Percentiles rank a stretch among this genome's conserved stretches.
Conservation (phyloP, 257 asterid species). For the Scutellaria baicalensis region DNA sequence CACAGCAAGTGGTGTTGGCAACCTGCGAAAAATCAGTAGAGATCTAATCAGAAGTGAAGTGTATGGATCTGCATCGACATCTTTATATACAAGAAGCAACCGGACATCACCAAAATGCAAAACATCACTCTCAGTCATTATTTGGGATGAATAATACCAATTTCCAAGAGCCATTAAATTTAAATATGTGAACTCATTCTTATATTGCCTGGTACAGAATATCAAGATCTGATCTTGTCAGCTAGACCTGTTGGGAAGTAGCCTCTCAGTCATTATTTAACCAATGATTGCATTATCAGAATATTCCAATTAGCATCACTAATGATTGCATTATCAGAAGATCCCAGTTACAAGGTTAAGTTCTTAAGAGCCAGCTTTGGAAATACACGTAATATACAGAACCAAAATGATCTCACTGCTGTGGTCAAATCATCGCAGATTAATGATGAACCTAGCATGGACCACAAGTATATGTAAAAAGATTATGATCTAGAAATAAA, state of each 20-base stretch:
- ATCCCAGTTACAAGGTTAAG: background rate
- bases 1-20: conserved; percentile 85
- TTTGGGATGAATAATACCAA: background rate
- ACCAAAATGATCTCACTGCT: background rate
- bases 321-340: background rate
- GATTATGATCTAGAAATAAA: too few species aligned
- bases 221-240: background rate
- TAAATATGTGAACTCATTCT: background rate
- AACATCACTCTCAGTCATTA: background rate
- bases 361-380: background rate
- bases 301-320: background rate
- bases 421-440: background rate
- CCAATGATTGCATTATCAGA: background rate
- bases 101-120: background rate
- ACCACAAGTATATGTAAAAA: background rate
- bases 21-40: conserved; percentile 43
- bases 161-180: background rate
- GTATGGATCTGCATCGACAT: background rate
- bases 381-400: background rate
- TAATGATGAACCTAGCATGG: background rate
- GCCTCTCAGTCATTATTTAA: background rate
- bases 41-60: conserved; percentile 8
- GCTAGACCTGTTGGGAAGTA: background rate
- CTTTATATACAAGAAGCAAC: background rate
- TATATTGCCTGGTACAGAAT: background rate